Percentiles rank a stretch among this genome's conserved stretches.
phyloP scores from a whole-genome alignment of 2,329 filamentous ascomycete species.

The Hirsutella rhossiliensis region DNA sequence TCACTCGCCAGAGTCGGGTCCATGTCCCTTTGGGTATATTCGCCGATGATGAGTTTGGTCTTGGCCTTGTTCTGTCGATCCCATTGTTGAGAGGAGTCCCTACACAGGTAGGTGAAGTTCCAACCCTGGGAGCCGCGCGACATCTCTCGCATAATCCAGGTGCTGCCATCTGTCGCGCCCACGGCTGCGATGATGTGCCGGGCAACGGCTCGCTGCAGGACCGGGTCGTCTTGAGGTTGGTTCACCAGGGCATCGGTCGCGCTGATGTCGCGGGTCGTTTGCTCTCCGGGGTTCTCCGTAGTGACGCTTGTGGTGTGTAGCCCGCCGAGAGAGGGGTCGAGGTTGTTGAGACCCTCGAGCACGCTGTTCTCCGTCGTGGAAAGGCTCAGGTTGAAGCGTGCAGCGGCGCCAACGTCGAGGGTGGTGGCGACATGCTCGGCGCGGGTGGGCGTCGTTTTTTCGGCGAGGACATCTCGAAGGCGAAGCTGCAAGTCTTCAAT shows the following conservation, averaged over 20 bases:
- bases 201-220: slow-evolving; percentile 35
- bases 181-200: slow-evolving; percentile 34
- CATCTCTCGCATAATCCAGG: slow-evolving; percentile 34
- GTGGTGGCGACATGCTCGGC: slow-evolving; percentile 36
- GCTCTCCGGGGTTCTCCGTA: slow-evolving; percentile 5
- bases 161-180: slow-evolving; percentile 32
- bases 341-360: slow-evolving; percentile 16
- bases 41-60: slow-evolving; percentile 29
- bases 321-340: slow-evolving; percentile 22
- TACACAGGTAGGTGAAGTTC: slow-evolving; percentile 42
- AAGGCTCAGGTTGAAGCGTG: slow-evolving; percentile 28
- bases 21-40: slow-evolving; percentile 34
- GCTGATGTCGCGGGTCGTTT: slow-evolving; percentile 25
- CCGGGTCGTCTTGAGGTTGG: slow-evolving; percentile 35
- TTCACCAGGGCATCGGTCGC: slow-evolving; percentile 34
- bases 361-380: slow-evolving; percentile 23
- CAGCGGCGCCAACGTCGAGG: slow-evolving; percentile 32
- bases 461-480: slow-evolving; percentile 27
- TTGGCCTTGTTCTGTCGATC: slow-evolving; percentile 30
- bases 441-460: slow-evolving; percentile 32
- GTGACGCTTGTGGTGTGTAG: slow-evolving; percentile 8
- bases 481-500: slow-evolving; percentile 33
- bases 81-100: slow-evolving; percentile 40
- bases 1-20: slow-evolving; percentile 33
- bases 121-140: slow-evolving; percentile 35